Evolutionary conservation across 257 asterid species (phyloP), one percentile per base, ranked within the genome.

Genomic region (Ballota nigra): DNA sequence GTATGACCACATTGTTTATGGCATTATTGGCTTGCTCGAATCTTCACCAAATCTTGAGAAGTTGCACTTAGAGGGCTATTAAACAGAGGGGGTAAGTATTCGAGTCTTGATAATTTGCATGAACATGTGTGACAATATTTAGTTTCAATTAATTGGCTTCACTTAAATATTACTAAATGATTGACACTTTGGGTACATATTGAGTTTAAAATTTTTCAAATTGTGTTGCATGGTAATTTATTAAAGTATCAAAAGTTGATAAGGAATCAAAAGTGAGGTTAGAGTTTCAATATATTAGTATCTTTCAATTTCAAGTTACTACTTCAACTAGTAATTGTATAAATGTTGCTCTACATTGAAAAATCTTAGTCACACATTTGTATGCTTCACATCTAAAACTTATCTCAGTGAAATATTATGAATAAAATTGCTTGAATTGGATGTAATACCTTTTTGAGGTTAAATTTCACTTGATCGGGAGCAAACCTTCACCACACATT

Each of bases 31-130:
- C 34, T 6, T 77, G 61, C 75, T 77, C 41, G 59, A 66, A 66
- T 65, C 67, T 49, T 72, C 81, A 13, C 67, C 71, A 12, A 26
- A 59, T 31, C 66, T 72, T 13, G 29, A 72, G 71, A 71, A 10
- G 5, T 26, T 77, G 53, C 19, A n/a, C 61, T 36, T 77, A 66
- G n/a, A 5, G 28, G 22, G 12, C 11, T 15, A 0, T 4, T 0
- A 8, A 12, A 12, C 2, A 0, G 5, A 6, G 3, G 22, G n/a
- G 69, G 75, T 71, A 68, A 18, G 11, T 20, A 51, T 8, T 49
- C 10, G 5, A 26, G 16, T 33, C 49, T 29, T 49, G 29, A 33
- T 16, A 20, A 0, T 33, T 11, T 22, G 31, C 57, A 8, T 10
- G 4, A 41, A 23, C 23, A 41, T 3, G 29, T n/a, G n/a, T 26